These are phyloP conservation scores for Plasmodium gallinaceum DNA, from an alignment of 169 alveolate species.

Conservation along the genomic window DNA sequence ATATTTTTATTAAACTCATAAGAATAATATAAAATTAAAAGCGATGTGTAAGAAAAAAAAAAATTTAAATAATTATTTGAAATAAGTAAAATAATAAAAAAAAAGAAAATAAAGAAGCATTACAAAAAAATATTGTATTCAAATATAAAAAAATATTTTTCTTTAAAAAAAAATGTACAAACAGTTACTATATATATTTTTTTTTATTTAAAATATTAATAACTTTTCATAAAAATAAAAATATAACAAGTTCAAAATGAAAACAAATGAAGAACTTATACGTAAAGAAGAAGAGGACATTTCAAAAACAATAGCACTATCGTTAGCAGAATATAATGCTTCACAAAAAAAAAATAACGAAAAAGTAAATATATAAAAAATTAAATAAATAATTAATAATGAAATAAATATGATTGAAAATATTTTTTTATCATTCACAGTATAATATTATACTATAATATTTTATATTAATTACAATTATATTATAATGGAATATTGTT, in stretches of 20 bases:
- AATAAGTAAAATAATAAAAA: not conserved
- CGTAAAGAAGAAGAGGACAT: conserved; percentile 76
- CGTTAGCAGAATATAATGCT: conserved; percentile 68
- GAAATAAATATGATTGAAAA: too few relatives aligned
- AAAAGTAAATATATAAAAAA: conserved; percentile 19
- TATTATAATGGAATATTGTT: too few relatives aligned
- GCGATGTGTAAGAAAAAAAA: not conserved
- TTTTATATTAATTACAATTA: too few relatives aligned
- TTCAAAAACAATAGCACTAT: conserved; percentile 65
- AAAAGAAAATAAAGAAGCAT: not conserved
- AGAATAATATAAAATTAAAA: conserved; percentile 1
- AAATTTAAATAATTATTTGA: not conserved
- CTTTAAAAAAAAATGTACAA: conserved; percentile 7
- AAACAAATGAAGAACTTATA: conserved; percentile 71
- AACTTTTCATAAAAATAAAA: not conserved
- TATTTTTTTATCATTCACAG: too few relatives aligned
- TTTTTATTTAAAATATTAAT: not conserved
- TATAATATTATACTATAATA: too few relatives aligned
- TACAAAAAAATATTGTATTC: too few relatives aligned
- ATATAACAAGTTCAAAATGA: conserved; percentile 33
- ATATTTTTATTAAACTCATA: not conserved
- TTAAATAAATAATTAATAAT: not conserved
- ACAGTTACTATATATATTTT: not conserved
- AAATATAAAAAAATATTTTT: too few relatives aligned
- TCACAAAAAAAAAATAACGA: conserved; percentile 30